Evolutionary conservation across 345 rosid genomes (phyloP).

Genomic region (Ailanthus altissimus): DNA sequence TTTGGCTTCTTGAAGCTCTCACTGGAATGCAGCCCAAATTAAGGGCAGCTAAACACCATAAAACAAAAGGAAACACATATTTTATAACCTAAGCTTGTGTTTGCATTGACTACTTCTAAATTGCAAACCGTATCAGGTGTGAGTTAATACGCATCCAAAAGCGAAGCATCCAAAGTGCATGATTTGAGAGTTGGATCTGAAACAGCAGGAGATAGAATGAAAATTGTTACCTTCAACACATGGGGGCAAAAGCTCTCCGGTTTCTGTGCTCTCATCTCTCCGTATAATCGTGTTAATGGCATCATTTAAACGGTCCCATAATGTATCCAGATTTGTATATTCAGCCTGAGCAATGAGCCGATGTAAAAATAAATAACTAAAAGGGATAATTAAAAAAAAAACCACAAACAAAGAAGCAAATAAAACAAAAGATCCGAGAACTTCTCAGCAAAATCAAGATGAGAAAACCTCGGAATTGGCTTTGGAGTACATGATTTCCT

Average conservation of each 20-base stretch:
- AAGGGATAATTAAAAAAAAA: constrained; percentile 9
- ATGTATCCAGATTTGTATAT: constrained; percentile 67
- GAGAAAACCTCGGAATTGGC: constrained; percentile 87
- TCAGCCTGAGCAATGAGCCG: constrained; percentile 54
- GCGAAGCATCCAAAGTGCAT: constrained; percentile 9
- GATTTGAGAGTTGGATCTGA: constrained; percentile 23
- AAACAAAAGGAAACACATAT: constrained; percentile 7
- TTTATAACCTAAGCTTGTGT: neutral
- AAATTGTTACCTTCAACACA: constrained; percentile 84
- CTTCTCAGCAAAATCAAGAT: constrained; percentile 17
- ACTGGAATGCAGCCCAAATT: constrained; percentile 90
- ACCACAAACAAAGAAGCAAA: neutral
- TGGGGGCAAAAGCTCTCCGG: constrained; percentile 89
- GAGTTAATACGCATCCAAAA: constrained; percentile 16
- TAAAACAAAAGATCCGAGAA: constrained; percentile 26
- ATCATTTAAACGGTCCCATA: constrained; percentile 94
- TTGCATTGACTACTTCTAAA: neutral
- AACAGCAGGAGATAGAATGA: neutral
- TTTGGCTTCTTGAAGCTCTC: constrained; percentile 96
- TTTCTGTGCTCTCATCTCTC: constrained; percentile 81
- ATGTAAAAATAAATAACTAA: constrained; percentile 14
- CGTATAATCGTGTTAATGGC: constrained; percentile 89
- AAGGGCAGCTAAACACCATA: constrained; percentile 71
- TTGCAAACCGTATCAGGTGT: constrained; percentile 8
- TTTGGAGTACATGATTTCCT: constrained; percentile 97